A percentile compares a stretch with the other conserved stretches of the same genome.
phyloP scores from a whole-genome alignment of 1,284 basidiomycete species.

The Ceratobasidium sp. region DNA sequence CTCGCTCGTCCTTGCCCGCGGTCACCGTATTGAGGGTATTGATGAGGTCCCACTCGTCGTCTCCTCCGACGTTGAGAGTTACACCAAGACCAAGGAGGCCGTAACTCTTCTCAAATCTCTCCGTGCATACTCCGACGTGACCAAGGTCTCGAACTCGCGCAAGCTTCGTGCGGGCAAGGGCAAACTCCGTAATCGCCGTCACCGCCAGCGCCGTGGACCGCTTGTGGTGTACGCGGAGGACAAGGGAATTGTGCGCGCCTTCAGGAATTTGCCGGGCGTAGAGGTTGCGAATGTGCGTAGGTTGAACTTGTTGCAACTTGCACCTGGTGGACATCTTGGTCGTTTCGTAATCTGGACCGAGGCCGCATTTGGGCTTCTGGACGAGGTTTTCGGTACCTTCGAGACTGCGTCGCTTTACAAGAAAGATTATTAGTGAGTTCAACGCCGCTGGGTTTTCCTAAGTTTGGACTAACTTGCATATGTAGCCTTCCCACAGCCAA shows the following conservation, averaged over 20 bases:
- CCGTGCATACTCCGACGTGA: conserved; percentile 92
- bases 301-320: conserved; percentile 98
- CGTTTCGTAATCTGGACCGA: conserved; percentile 99
- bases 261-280: conserved; percentile 99
- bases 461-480: background rate
- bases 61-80: conserved; percentile 81
- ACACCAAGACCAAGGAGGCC: conserved; percentile 98
- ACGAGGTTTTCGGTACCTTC: conserved; percentile 94
- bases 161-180: conserved; percentile 98
- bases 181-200: conserved; percentile 96
- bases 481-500: conserved; percentile 90
- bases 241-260: conserved; percentile 97
- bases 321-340: conserved; percentile 98
- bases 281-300: conserved; percentile 96
- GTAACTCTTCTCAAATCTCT: conserved; percentile 93
- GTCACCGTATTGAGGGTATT: conserved; percentile 98
- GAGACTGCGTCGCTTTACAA: conserved; percentile 88
- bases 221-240: conserved; percentile 98
- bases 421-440: conserved; percentile 88
- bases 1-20: conserved; percentile 98
- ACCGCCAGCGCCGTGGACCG: conserved; percentile 97
- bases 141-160: conserved; percentile 97
- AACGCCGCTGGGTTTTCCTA: conserved; percentile 43
- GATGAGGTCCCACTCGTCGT: conserved; percentile 98
- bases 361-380: conserved; percentile 91